Evolutionary conservation across 148 eudicot genomes (phyloP).

Genomic region (Rhododendron kiyosumense): DNA sequence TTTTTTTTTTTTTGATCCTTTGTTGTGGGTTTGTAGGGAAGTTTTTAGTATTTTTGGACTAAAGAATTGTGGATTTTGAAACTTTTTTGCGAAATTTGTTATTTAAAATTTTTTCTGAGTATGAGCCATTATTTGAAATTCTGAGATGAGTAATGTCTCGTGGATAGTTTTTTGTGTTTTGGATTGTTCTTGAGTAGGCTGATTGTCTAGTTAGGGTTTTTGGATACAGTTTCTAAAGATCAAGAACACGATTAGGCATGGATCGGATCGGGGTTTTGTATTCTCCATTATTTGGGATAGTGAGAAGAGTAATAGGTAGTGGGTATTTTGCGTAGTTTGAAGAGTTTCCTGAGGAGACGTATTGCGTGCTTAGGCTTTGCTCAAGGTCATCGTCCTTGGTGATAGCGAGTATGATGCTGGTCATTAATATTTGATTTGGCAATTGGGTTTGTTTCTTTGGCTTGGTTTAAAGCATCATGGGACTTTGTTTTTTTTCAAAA

Average conservation of each 20-base stretch:
- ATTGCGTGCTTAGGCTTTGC: not conserved
- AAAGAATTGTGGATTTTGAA: too few relatives aligned
- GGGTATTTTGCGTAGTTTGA: not conserved
- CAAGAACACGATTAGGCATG: not conserved
- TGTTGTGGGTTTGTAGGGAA: too few relatives aligned
- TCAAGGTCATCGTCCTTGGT: conserved; percentile 74
- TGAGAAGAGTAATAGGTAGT: not conserved
- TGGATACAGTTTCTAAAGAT: not conserved
- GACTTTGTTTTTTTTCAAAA: not conserved
- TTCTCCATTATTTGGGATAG: not conserved
- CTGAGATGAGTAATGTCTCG: not conserved
- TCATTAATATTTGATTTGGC: not conserved
- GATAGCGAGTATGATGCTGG: conserved; percentile 51
- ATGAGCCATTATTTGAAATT: too few relatives aligned
- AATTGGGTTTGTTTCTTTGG: not conserved
- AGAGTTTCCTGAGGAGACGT: not conserved
- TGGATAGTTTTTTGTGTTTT: not conserved
- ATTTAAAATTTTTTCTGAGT: not conserved
- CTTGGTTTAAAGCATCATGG: not conserved
- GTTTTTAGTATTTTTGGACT: too few relatives aligned
- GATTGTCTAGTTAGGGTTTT: not conserved
- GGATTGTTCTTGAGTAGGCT: not conserved
- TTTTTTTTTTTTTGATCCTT: too few relatives aligned
- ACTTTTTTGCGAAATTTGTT: too few relatives aligned
- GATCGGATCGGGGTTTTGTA: not conserved